These are phyloP conservation scores for Petrea volubilis DNA, from an alignment of 257 asterid species.

Conservation along the genomic window DNA sequence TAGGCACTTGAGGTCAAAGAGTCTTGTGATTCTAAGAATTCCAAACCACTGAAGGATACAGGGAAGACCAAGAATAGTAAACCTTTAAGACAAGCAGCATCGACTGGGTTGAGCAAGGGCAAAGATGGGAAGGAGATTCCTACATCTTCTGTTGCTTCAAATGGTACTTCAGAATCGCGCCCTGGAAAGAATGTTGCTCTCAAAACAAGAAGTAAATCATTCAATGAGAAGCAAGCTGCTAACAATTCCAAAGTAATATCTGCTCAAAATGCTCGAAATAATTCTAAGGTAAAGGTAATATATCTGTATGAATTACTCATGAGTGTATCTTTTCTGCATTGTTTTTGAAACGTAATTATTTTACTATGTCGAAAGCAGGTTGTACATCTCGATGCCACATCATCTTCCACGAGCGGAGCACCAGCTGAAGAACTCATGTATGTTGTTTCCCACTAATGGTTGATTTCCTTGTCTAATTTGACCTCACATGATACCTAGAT, in stretches of 20 bases:
- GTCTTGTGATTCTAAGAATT: conserved; percentile 30
- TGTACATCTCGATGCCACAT: conserved; percentile 40
- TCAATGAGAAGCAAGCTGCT: conserved; percentile 36
- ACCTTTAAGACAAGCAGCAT: conserved; percentile 26
- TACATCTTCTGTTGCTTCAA: conserved; percentile 42
- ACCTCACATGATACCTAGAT: conserved; percentile 5
- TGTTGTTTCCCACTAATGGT: conserved; percentile 21
- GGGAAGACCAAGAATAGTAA: conserved; percentile 42
- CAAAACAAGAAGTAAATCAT: conserved; percentile 35
- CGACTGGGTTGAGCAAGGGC: conserved; percentile 29
- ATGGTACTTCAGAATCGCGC: conserved; percentile 40
- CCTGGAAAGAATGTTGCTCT: conserved; percentile 24
- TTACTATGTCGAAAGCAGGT: conserved; percentile 26
- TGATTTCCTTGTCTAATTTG: conserved; percentile 2
- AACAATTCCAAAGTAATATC: conserved; percentile 25
- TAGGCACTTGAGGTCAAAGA: conserved; percentile 38
- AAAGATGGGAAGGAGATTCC: conserved; percentile 37
- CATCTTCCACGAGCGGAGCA: conserved; percentile 36
- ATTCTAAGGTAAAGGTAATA: conserved; percentile 35
- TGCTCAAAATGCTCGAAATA: conserved; percentile 22
- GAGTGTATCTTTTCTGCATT: conserved; percentile 3
- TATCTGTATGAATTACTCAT: conserved; percentile 1
- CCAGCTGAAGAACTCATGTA: conserved; percentile 44
- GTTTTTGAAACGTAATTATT: conserved; percentile 11
- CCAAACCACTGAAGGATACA: conserved; percentile 30